A percentile compares a stretch with the other conserved stretches of the same genome.
These are phyloP conservation scores for Apiosordaria backusii DNA, from an alignment of 495 filamentous ascomycete species.

Conservation along the genomic window DNA sequence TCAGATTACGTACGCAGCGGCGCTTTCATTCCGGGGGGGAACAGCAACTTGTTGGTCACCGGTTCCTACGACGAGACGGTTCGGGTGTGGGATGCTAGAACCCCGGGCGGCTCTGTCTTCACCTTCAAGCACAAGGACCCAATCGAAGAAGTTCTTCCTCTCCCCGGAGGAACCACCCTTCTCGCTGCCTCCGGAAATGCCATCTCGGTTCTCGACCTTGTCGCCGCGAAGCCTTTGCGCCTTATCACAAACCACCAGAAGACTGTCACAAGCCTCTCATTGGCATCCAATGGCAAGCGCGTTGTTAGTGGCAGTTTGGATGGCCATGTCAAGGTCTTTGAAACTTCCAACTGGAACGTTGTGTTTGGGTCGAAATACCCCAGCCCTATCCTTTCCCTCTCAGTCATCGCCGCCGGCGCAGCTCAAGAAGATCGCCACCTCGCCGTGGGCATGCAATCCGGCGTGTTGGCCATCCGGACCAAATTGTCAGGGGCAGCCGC, in stretches of 20 bases:
- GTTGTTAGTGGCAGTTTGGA: conserved; percentile 85
- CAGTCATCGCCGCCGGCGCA: conserved; percentile 63
- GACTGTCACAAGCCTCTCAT: conserved; percentile 78
- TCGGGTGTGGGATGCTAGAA: conserved; percentile 85
- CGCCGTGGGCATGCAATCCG: conserved; percentile 89
- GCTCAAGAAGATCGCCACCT: conserved; percentile 82
- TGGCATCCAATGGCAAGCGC: conserved; percentile 73
- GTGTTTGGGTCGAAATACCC: conserved; percentile 90
- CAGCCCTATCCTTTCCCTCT: conserved; percentile 78
- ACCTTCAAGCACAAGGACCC: conserved; percentile 88
- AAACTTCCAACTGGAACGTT: conserved; percentile 87
- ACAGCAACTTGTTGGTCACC: conserved; percentile 71
- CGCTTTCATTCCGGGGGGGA: conserved; percentile 76
- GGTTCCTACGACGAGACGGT: conserved; percentile 95
- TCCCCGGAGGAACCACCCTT: conserved; percentile 80
- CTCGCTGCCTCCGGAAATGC: conserved; percentile 81
- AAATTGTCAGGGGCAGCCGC: conserved; percentile 80
- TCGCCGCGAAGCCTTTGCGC: conserved; percentile 82
- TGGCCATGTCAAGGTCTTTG: conserved; percentile 94
- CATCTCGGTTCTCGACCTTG: conserved; percentile 89
- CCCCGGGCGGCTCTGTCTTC: conserved; percentile 66
- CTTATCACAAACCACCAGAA: conserved; percentile 94
- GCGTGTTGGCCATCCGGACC: conserved; percentile 81
- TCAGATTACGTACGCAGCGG: conserved; percentile 87
- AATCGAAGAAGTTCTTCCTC: conserved; percentile 79